Base-by-base conservation (phyloP, 805 yeast genomes). In the Candida patagonica region DNA sequence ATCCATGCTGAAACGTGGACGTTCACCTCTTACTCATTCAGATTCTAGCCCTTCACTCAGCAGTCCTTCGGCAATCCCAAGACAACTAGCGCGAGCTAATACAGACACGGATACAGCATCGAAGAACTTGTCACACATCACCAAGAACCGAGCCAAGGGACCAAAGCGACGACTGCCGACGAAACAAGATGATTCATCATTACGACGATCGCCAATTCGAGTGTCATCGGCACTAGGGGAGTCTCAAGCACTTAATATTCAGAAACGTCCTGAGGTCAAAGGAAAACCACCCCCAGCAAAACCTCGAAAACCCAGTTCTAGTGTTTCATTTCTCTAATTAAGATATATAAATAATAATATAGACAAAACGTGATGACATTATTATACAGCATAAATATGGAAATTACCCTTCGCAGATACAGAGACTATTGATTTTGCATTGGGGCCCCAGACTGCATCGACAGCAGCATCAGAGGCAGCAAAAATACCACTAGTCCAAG, bases 121-220 rank as follows among this genome's bases (percentile, higher is more conserved):
- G 16, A 43, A 43, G 39, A 36, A 38, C 15, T 42, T 61, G 30
- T 49, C 35, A 2, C 66, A 60, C 35, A 42, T 51, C 8, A 63
- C 55, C 27, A 63, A 61, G 46, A 44, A 40, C 5, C 53, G 69
- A 40, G 47, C 66, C 6, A 55, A 55, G 15, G 68, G 67, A 1
- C 69, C 67, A 16, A 63, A 55, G 40, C 49, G 70, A 42, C 54
- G 63, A 37, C 48, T 59, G n/a, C 71, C 68, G 7, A 35, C 13
- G 9, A 33, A 17, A n/a, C n/a, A n/a, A n/a, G n/a, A n/a, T n/a
- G n/a, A n/a, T n/a, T n/a, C n/a, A n/a, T n/a, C n/a, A n/a, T n/a
- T n/a, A n/a, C n/a, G n/a, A n/a, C 16, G 26, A 13, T 22, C 37
- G n/a, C n/a, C 26, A 4, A 23, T n/a, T 4, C 29, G 16, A 8